phyloP scores from a whole-genome alignment of 345 rosid genomes.

The Schrenkiella parvula region DNA sequence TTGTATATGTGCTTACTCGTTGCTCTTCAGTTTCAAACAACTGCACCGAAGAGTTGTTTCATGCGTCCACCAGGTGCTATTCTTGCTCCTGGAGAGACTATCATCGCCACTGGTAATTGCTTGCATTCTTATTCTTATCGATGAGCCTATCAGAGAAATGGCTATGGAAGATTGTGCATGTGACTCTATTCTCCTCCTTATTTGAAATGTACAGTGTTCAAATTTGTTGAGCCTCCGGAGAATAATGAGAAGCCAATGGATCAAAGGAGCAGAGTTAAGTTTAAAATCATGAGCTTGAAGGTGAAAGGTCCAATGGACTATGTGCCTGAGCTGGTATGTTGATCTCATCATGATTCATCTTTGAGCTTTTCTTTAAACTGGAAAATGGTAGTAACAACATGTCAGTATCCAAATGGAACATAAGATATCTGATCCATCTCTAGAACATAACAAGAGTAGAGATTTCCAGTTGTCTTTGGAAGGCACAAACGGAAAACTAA shows the following conservation, averaged over 20 bases:
- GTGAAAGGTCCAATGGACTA: slow-evolving; percentile 83
- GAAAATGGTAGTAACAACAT: neutral
- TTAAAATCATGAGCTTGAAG: slow-evolving; percentile 92
- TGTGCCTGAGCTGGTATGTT: slow-evolving; percentile 93
- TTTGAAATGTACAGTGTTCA: slow-evolving; percentile 55
- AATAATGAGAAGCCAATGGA: slow-evolving; percentile 91
- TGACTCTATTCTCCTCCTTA: neutral
- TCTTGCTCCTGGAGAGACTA: slow-evolving; percentile 88
- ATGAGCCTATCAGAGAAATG: neutral
- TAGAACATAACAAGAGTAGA: neutral
- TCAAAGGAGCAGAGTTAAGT: slow-evolving; percentile 84
- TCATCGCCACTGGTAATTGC: slow-evolving; percentile 78
- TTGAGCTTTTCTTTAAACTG: neutral
- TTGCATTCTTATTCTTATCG: neutral
- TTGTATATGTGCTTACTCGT: neutral
- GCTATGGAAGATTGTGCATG: neutral
- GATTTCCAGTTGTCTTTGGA: neutral
- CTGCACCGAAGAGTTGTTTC: slow-evolving; percentile 97
- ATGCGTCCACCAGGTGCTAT: slow-evolving; percentile 99
- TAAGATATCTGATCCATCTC: neutral
- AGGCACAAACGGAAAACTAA: neutral
- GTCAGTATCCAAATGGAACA: neutral
- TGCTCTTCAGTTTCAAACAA: slow-evolving; percentile 81
- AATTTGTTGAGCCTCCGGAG: slow-evolving; percentile 94
- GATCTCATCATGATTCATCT: neutral